A percentile compares a stretch with the other conserved stretches of the same genome.
phyloP scores from a whole-genome alignment of 2,329 filamentous ascomycete genomes.

The Xylariomycetidae sp. region DNA sequence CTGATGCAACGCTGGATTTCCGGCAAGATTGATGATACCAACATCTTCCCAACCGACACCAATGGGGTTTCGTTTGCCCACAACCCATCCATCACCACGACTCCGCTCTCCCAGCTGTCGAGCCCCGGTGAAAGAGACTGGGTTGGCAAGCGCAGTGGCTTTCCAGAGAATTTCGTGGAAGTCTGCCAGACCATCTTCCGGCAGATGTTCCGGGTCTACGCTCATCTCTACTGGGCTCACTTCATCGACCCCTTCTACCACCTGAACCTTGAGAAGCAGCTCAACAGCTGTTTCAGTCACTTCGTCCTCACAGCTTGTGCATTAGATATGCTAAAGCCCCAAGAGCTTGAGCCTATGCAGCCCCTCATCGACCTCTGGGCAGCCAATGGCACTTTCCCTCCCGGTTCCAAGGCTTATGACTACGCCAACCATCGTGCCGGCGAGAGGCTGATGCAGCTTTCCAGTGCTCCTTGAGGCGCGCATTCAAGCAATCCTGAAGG shows the following conservation, averaged over 20 bases:
- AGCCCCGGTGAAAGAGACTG: slow-evolving; percentile 61
- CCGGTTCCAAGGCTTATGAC: slow-evolving; percentile 62
- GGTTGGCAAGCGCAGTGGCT: slow-evolving; percentile 88
- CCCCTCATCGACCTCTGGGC: slow-evolving; percentile 88
- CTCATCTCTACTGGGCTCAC: slow-evolving; percentile 96
- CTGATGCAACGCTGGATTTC: slow-evolving; percentile 97
- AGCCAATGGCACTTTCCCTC: slow-evolving; percentile 79
- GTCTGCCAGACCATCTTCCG: slow-evolving; percentile 93
- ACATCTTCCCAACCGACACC: slow-evolving; percentile 84
- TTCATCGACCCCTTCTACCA: slow-evolving; percentile 81
- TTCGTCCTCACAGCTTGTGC: slow-evolving; percentile 76
- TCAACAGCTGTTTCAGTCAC: slow-evolving; percentile 84
- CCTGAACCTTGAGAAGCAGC: slow-evolving; percentile 70
- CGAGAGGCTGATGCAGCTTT: slow-evolving; percentile 50
- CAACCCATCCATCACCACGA: slow-evolving; percentile 52
- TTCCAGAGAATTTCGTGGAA: slow-evolving; percentile 81
- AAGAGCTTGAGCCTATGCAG: slow-evolving; percentile 94
- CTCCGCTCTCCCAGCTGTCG: slow-evolving; percentile 57
- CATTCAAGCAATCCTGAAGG: no score
- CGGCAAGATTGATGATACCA: slow-evolving; percentile 85
- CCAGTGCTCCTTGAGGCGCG: slow-evolving; percentile 20
- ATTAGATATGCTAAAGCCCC: slow-evolving; percentile 76
- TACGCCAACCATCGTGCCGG: slow-evolving; percentile 58
- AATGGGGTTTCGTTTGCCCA: slow-evolving; percentile 61
- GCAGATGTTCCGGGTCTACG: slow-evolving; percentile 98